Evolutionary conservation across 768 basidiomycete genomes (phyloP).

Genomic region (Suillus cothurnatus): DNA sequence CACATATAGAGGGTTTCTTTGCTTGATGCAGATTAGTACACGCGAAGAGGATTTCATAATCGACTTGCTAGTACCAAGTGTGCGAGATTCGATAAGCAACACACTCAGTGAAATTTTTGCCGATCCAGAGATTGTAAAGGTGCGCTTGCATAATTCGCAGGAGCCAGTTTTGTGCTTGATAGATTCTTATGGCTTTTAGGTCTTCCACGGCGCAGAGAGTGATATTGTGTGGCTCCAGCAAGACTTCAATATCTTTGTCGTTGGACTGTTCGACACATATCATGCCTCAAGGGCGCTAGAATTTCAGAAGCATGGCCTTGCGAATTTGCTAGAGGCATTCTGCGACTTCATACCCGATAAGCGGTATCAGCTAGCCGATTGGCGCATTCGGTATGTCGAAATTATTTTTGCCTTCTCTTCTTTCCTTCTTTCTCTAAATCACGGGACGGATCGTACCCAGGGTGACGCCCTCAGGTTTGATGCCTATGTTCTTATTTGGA

Average conservation of each 20-base stretch:
- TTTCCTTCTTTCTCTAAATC: not conserved
- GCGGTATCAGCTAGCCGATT: constrained; percentile 95
- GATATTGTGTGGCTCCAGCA: constrained; percentile 97
- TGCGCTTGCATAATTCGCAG: constrained; percentile 32
- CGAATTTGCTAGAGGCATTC: constrained; percentile 82
- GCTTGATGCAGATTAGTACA: constrained; percentile 91
- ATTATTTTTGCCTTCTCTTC: not conserved
- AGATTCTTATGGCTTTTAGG: constrained; percentile 42
- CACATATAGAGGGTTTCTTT: constrained; percentile 84
- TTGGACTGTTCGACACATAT: constrained; percentile 96
- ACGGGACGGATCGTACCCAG: not conserved
- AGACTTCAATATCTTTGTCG: constrained; percentile 91
- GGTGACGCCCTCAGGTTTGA: not conserved
- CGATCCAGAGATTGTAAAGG: constrained; percentile 85
- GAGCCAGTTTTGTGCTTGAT: not conserved
- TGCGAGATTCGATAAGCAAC: constrained; percentile 71
- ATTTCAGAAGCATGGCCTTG: constrained; percentile 82
- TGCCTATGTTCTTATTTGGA: not conserved
- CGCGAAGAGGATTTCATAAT: constrained; percentile 85
- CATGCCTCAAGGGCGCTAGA: constrained; percentile 91
- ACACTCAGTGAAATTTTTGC: constrained; percentile 80
- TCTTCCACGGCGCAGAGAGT: constrained; percentile 92
- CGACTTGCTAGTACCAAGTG: constrained; percentile 62
- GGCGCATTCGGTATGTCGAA: constrained; percentile 78
- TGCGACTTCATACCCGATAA: constrained; percentile 93